A percentile compares a stretch with the other conserved stretches of the same genome.
Conservation (phyloP, 441 rosid species). For the Pelargonium exstipulatum region DNA sequence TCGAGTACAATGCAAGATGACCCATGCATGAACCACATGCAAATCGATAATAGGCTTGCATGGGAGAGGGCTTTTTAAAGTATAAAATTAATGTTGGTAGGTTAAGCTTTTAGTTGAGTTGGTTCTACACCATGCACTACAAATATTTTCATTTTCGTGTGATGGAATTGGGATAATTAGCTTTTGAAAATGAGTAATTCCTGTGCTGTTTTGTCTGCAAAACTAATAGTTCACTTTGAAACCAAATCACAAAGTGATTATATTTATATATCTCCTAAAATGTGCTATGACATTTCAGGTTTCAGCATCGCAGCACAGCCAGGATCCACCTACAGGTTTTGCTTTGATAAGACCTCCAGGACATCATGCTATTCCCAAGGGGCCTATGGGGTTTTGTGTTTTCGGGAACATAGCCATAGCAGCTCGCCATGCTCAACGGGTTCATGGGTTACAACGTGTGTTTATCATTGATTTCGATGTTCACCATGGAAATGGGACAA, state of each 20-base stretch:
- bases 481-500: conserved; percentile 97
- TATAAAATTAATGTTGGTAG: too few species aligned
- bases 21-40: too few species aligned
- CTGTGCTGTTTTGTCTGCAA: background rate
- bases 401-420: conserved; percentile 91
- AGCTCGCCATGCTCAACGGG: conserved; percentile 81
- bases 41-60: too few species aligned
- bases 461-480: conserved; percentile 93
- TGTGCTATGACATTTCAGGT: conserved; percentile 39
- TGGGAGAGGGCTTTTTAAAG: too few species aligned
- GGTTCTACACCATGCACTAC: background rate
- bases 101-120: too few species aligned
- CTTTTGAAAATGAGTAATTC: background rate
- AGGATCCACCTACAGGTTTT: conserved; percentile 68
- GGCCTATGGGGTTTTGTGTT: conserved; percentile 97
- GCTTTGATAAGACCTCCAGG: conserved; percentile 96
- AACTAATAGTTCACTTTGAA: background rate
- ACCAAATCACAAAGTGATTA: background rate
- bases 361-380: conserved; percentile 89
- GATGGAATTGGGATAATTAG: conserved; percentile 1
- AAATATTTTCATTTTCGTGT: conserved; percentile 12
- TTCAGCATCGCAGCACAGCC: conserved; percentile 50
- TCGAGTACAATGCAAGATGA: too few species aligned
- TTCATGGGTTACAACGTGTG: conserved; percentile 65
- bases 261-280: background rate